Conservation (phyloP, 176 grass and related monocot species). For the Avena insularis region DNA sequence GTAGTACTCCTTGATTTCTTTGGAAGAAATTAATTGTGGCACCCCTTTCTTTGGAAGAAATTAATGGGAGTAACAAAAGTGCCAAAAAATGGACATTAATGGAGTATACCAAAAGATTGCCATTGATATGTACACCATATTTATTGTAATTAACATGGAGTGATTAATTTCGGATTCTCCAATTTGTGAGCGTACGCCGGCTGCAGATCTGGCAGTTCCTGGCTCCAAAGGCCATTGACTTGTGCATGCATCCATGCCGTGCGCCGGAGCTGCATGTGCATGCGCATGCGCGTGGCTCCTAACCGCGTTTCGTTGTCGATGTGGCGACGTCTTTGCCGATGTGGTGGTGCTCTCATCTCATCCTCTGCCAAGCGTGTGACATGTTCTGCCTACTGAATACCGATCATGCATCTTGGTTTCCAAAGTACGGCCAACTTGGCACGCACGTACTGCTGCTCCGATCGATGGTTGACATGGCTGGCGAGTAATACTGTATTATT, state of each 20-base stretch:
- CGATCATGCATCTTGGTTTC: conserved; percentile 6
- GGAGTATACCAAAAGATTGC: not conserved
- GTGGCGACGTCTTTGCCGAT: conserved; percentile 23
- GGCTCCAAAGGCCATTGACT: conserved; percentile 51
- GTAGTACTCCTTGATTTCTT: not conserved
- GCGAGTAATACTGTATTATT: not conserved
- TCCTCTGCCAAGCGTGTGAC: conserved; percentile 9
- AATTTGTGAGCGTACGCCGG: conserved; percentile 8
- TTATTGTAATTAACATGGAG: not conserved
- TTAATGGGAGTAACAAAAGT: not conserved
- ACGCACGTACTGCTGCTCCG: conserved; percentile 25
- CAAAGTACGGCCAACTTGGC: conserved; percentile 45
- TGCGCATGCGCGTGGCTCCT: not conserved
- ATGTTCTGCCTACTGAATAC: not conserved
- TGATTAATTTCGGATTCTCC: not conserved
- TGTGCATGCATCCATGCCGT: conserved; percentile 14
- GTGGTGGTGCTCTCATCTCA: conserved; percentile 32
- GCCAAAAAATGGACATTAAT: not conserved
- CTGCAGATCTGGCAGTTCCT: conserved; percentile 25
- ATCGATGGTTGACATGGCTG: conserved; percentile 29
- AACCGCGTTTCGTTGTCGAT: not conserved
- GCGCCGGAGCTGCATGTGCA: conserved; percentile 36
- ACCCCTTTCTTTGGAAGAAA: not conserved
- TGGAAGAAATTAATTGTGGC: not conserved
- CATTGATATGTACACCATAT: not conserved